Percentiles rank a stretch among this genome's conserved stretches.
These are phyloP conservation scores for Scedosporium aurantiacum DNA, from an alignment of 2,329 filamentous ascomycete species.

Conservation along the genomic window DNA sequence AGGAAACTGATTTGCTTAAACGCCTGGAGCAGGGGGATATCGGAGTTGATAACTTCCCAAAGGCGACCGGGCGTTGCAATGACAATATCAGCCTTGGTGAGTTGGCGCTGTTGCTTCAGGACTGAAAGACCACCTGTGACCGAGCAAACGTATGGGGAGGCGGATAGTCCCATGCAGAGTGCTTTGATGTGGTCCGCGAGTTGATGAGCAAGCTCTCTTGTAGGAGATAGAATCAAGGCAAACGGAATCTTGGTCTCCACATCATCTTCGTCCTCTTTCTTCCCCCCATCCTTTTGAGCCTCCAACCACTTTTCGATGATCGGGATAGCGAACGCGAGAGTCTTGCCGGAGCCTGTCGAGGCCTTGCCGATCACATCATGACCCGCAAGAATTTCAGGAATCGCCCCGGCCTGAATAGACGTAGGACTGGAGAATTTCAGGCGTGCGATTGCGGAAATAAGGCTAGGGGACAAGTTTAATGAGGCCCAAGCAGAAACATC, in stretches of 20 bases:
- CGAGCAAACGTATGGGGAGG: conserved; percentile 65
- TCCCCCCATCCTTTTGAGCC: conserved; percentile 21
- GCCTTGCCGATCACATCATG: conserved; percentile 94
- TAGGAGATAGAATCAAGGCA: conserved; percentile 80
- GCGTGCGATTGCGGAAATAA: conserved; percentile 64
- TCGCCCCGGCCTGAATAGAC: conserved; percentile 65
- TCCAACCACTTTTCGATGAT: conserved; percentile 77
- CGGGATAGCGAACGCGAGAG: conserved; percentile 85
- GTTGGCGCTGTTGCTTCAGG: conserved; percentile 84
- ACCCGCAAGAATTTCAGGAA: conserved; percentile 71
- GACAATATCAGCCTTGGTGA: conserved; percentile 81
- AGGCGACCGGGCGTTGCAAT: conserved; percentile 83
- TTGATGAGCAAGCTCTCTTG: conserved; percentile 87
- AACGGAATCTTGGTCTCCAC: conserved; percentile 37
- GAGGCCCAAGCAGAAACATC: conserved; percentile 69
- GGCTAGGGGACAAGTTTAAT: conserved; percentile 60
- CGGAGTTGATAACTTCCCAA: conserved; percentile 84
- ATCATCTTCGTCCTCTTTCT: conserved; percentile 17
- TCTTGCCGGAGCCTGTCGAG: conserved; percentile 93
- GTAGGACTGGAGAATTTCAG: conserved; percentile 76
- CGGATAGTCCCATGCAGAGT: conserved; percentile 52
- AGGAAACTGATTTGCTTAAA: conserved; percentile 70
- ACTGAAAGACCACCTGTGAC: conserved; percentile 86
- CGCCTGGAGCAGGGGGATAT: conserved; percentile 54
- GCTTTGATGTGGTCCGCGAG: conserved; percentile 71